Evolutionary conservation across 192 early-diverging fungal species (phyloP).

Genomic region (Pilaira anomala): DNA sequence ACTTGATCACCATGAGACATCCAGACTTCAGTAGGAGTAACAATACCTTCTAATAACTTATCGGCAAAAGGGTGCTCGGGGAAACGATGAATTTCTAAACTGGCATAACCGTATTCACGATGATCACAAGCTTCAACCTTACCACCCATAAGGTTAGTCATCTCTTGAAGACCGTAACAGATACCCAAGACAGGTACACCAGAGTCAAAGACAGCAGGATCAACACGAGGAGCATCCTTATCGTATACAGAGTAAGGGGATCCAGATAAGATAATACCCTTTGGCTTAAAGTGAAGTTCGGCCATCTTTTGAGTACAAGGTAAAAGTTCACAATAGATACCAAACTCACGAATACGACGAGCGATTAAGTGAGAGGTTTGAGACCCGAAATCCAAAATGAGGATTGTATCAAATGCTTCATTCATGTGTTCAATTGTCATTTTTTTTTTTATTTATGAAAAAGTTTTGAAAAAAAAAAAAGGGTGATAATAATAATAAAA

Average conservation of each 20-base stretch:
- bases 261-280: slow-evolving; percentile 95
- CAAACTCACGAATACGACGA: slow-evolving; percentile 90
- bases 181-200: slow-evolving; percentile 94
- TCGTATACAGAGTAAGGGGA: slow-evolving; percentile 97
- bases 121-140: slow-evolving; percentile 83
- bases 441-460: background rate
- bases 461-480: background rate
- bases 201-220: slow-evolving; percentile 83
- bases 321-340: slow-evolving; percentile 97
- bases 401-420: slow-evolving; percentile 89
- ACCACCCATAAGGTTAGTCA: slow-evolving; percentile 85
- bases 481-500: background rate
- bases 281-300: slow-evolving; percentile 93
- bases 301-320: slow-evolving; percentile 95
- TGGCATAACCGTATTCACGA: slow-evolving; percentile 94
- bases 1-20: slow-evolving; percentile 99
- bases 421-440: slow-evolving; percentile 55
- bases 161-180: slow-evolving; percentile 99
- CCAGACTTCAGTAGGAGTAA: slow-evolving; percentile 75
- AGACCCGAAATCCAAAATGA: slow-evolving; percentile 98
- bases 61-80: slow-evolving; percentile 57
- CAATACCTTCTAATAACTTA: slow-evolving; percentile 71
- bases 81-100: slow-evolving; percentile 64
- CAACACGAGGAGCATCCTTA: slow-evolving; percentile 89
- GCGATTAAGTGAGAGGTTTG: slow-evolving; percentile 99